A percentile compares a stretch with the other conserved stretches of the same genome.
Conservation (phyloP, 1,284 basidiomycete genomes). For the Ganoderma multipileum region DNA sequence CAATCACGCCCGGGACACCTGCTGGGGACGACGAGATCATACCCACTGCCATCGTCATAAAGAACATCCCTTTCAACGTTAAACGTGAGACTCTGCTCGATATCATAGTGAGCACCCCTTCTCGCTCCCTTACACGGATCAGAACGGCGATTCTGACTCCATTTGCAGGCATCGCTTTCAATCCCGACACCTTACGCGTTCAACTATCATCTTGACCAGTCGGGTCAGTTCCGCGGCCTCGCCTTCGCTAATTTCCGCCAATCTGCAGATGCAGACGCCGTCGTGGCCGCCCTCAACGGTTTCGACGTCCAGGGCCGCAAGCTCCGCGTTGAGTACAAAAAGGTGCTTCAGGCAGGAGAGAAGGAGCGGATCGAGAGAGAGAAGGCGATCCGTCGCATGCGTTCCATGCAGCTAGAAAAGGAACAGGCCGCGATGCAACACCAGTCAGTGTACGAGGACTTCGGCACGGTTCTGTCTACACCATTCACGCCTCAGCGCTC, state of each 20-base stretch:
- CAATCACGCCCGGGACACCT: slow-evolving; percentile 56
- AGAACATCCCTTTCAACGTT: slow-evolving; percentile 99
- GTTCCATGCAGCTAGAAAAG: slow-evolving; percentile 93
- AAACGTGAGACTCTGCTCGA: slow-evolving; percentile 95
- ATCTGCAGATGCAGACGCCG: slow-evolving; percentile 90
- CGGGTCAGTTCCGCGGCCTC: slow-evolving; percentile 94
- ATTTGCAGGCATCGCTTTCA: slow-evolving; percentile 79
- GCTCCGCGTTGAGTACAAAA: slow-evolving; percentile 99
- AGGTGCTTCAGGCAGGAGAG: slow-evolving; percentile 97
- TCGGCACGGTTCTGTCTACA: slow-evolving; percentile 56
- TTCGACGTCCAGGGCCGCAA: slow-evolving; percentile 99
- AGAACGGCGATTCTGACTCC: slow-evolving; percentile 13
- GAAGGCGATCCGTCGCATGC: slow-evolving; percentile 98
- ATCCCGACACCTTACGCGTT: slow-evolving; percentile 99
- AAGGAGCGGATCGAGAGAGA: slow-evolving; percentile 99
- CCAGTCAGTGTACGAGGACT: slow-evolving; percentile 69
- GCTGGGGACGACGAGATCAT: slow-evolving; percentile 90
- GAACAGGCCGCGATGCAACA: slow-evolving; percentile 56
- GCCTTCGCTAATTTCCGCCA: slow-evolving; percentile 99
- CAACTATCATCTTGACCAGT: slow-evolving; percentile 97
- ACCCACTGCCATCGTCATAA: slow-evolving; percentile 99
- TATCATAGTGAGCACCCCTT: slow-evolving; percentile 80
- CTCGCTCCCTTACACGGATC: slow-evolving; percentile 22
- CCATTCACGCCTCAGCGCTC: slow-evolving; percentile 68
- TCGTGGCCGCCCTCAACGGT: slow-evolving; percentile 94